Conservation (phyloP, 139 green algal genomes). For the Chlorella vulgaris region DNA sequence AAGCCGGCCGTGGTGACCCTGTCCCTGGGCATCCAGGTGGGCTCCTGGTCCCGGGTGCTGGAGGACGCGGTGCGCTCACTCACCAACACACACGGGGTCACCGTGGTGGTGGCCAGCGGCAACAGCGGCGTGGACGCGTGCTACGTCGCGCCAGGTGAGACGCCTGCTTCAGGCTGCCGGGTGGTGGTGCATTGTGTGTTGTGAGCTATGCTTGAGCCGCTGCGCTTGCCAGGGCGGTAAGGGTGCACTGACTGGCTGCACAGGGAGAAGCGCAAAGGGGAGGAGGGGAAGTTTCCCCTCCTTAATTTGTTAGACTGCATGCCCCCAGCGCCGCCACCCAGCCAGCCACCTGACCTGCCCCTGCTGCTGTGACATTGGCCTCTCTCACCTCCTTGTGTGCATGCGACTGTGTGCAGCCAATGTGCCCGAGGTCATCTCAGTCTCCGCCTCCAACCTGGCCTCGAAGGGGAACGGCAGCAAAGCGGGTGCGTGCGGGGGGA, state of each 20-base stretch:
- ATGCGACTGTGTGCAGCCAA: conserved; percentile 25
- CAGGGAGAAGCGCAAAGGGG: no score
- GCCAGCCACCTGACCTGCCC: no score
- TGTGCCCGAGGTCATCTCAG: conserved; percentile 55
- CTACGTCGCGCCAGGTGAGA: conserved; percentile 49
- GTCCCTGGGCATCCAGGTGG: conserved; percentile 66
- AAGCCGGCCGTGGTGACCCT: conserved; percentile 73
- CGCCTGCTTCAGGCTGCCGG: not conserved
- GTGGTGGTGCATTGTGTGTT: not conserved
- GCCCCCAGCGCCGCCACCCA: no score
- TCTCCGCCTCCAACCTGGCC: conserved; percentile 48
- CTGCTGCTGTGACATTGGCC: no score
- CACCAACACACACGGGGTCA: conserved; percentile 48
- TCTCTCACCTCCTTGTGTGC: no score
- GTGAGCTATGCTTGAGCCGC: not conserved
- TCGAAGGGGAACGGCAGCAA: conserved; percentile 34
- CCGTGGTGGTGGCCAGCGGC: conserved; percentile 43
- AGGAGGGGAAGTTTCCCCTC: no score
- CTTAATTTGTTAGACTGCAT: no score
- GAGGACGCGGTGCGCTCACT: conserved; percentile 49
- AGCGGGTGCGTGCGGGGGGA: no score
- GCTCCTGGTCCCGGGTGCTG: conserved; percentile 45
- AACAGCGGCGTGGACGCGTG: conserved; percentile 53
- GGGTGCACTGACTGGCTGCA: no score
- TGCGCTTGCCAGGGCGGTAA: no score